Percentiles rank a stretch among this genome's conserved stretches.
Conservation (phyloP, 2,329 filamentous ascomycete genomes). For the Ophiostoma ulmi region DNA sequence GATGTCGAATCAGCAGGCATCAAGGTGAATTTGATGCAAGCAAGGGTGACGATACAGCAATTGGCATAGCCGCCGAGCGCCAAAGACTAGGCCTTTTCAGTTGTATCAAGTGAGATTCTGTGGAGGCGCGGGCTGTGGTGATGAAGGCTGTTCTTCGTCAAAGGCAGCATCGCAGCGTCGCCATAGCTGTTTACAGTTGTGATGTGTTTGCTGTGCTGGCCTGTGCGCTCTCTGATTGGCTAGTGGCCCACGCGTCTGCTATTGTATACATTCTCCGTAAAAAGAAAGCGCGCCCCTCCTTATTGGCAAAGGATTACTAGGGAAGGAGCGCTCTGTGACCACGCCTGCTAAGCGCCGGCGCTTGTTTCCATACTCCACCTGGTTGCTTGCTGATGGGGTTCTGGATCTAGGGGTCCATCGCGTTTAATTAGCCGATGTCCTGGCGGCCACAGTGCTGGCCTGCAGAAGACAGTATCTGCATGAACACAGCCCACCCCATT, state of each 20-base stretch:
- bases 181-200: constrained; percentile 3
- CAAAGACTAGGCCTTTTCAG: neutral
- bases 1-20: neutral
- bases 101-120: neutral
- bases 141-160: neutral
- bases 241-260: neutral
- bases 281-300: constrained; percentile 1
- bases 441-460: neutral
- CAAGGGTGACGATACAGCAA: neutral
- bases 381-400: neutral
- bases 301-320: neutral
- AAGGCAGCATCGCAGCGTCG: neutral
- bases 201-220: neutral
- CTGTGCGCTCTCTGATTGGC: constrained; percentile 2
- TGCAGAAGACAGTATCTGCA: neutral
- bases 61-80: neutral
- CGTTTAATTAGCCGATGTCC: neutral
- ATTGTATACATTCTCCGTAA: neutral
- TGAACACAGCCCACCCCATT: neutral
- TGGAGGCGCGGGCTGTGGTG: constrained; percentile 8
- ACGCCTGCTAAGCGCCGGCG: constrained; percentile 23
- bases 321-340: constrained; percentile 5
- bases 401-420: neutral
- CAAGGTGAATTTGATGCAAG: neutral
- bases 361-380: constrained; percentile 16